These are phyloP conservation scores for Hemileccinum rubropunctum DNA, from an alignment of 768 basidiomycete species.

Conservation along the genomic window DNA sequence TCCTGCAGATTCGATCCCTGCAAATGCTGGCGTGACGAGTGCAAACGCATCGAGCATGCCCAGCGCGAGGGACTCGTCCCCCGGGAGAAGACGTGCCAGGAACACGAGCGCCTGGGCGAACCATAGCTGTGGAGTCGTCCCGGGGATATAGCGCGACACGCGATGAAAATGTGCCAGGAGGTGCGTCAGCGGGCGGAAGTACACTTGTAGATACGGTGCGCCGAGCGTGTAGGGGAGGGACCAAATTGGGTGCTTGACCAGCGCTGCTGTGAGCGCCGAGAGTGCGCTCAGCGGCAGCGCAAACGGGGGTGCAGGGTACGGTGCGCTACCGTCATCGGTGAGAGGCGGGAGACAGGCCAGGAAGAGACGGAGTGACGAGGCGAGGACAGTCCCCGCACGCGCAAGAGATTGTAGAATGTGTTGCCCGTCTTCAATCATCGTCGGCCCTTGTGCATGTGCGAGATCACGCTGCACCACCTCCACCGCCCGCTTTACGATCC, in stretches of 20 bases:
- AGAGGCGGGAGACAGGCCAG: constrained; percentile 54
- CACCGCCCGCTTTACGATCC: constrained; percentile 37
- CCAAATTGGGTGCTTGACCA: constrained; percentile 57
- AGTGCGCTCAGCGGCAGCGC: constrained; percentile 55
- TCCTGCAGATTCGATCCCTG: constrained; percentile 22
- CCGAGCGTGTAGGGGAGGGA: constrained; percentile 16
- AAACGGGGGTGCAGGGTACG: constrained; percentile 54
- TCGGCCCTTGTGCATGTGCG: neutral
- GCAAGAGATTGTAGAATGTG: constrained; percentile 31
- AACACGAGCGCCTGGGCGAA: constrained; percentile 62
- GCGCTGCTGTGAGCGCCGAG: constrained; percentile 47
- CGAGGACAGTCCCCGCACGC: constrained; percentile 35
- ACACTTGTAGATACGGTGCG: constrained; percentile 4
- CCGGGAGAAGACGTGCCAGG: constrained; percentile 55
- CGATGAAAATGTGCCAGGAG: constrained; percentile 54
- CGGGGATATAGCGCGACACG: constrained; percentile 58
- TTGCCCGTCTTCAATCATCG: constrained; percentile 2
- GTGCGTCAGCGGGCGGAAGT: constrained; percentile 49
- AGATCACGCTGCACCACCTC: constrained; percentile 34
- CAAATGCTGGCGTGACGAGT: constrained; percentile 16
- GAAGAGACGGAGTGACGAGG: constrained; percentile 59
- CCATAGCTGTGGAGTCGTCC: constrained; percentile 58
- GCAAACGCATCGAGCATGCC: constrained; percentile 33
- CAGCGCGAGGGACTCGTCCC: constrained; percentile 65
- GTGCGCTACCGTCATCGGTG: constrained; percentile 27